Evolutionary conservation across 1,284 basidiomycete genomes (phyloP).

Genomic region (Marasmius oreades): DNA sequence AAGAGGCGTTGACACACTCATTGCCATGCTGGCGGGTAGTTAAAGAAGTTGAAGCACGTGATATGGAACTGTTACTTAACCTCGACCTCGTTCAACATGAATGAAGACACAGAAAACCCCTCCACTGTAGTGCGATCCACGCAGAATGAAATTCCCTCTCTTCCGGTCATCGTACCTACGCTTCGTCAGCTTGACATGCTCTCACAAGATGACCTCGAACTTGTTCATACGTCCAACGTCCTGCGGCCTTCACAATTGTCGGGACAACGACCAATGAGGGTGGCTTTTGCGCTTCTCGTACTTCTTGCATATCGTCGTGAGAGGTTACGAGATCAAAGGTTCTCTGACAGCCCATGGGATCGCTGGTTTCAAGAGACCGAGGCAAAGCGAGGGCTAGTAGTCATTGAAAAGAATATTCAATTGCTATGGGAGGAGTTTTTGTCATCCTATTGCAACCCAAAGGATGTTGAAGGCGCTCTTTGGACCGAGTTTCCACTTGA

Average conservation of each 20-base stretch:
- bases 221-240: neutral
- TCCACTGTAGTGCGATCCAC: neutral
- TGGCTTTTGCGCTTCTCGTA: conserved; percentile 30
- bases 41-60: neutral
- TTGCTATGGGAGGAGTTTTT: conserved; percentile 32
- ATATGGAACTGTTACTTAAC: neutral
- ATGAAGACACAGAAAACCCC: neutral
- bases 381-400: conserved; percentile 18
- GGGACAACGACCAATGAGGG: conserved; percentile 12
- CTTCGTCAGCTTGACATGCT: conserved; percentile 11
- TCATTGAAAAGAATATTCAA: conserved; percentile 25
- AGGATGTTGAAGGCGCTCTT: conserved; percentile 32
- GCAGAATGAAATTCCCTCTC: conserved; percentile 12
- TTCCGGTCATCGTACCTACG: conserved; percentile 13
- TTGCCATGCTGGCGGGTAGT: conserved; percentile 14
- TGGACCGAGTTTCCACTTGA: conserved; percentile 34
- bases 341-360: conserved; percentile 28
- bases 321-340: conserved; percentile 16
- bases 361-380: conserved; percentile 25
- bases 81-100: neutral
- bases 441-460: conserved; percentile 26
- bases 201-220: neutral
- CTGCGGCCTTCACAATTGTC: conserved; percentile 4
- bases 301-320: conserved; percentile 29
- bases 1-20: conserved; percentile 54